Evolutionary conservation across 768 basidiomycete species (phyloP).

Genomic region (Trametes elegans): DNA sequence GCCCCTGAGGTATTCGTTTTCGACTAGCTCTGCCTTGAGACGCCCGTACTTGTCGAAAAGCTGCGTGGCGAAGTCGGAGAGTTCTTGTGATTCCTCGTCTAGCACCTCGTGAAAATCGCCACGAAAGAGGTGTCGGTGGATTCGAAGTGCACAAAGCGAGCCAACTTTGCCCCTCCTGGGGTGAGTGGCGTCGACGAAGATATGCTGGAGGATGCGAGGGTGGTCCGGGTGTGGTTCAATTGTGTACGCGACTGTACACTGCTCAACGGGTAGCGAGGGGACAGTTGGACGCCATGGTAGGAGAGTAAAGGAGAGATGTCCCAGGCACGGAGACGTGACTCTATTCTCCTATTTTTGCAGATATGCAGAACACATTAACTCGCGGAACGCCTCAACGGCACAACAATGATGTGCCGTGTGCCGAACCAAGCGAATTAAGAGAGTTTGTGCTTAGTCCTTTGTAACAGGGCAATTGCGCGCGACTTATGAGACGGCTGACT

Average conservation of each 20-base stretch:
- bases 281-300: background rate
- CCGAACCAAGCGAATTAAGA: no score
- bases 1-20: constrained; percentile 31
- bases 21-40: constrained; percentile 26
- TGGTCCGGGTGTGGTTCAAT: background rate
- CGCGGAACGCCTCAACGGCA: no score
- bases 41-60: constrained; percentile 32
- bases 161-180: constrained; percentile 9
- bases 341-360: no score
- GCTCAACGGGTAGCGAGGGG: background rate
- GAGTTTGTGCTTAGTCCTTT: no score
- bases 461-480: no score
- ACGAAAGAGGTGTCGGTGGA: constrained; percentile 1
- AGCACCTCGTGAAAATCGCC: constrained; percentile 17
- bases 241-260: background rate
- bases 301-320: background rate
- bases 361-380: no score
- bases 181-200: constrained; percentile 6
- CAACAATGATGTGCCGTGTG: no score
- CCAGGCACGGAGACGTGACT: background rate
- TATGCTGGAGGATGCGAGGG: background rate
- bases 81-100: constrained; percentile 33
- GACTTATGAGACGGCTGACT: no score
- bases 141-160: constrained; percentile 9
- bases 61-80: constrained; percentile 29